Evolutionary conservation across 331 rosid genomes (phyloP).

Genomic region (Acacia pycnantha): DNA sequence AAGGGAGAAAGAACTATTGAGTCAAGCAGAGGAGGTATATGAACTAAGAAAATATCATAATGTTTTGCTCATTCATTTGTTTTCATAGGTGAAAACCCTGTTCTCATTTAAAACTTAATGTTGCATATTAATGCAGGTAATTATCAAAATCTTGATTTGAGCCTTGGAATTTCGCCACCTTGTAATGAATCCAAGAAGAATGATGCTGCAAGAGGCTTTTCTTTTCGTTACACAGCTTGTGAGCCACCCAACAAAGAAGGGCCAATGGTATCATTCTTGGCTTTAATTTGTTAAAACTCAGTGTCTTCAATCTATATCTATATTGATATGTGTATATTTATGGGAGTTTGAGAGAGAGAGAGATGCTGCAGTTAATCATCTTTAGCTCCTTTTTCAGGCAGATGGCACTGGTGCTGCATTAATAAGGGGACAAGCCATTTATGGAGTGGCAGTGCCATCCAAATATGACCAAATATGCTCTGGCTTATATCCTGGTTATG

Average conservation of each 20-base stretch:
- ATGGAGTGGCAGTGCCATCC: constrained; percentile 3
- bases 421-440: constrained; percentile 15
- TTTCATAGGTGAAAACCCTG: not conserved
- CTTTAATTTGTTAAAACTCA: not conserved
- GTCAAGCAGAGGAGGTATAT: constrained; percentile 33
- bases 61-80: not conserved
- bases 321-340: not conserved
- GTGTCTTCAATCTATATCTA: not conserved
- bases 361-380: not conserved
- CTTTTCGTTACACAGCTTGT: not conserved
- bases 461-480: not conserved
- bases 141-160: constrained; percentile 62
- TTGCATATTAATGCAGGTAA: constrained; percentile 37
- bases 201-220: constrained; percentile 1
- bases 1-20: constrained; percentile 35
- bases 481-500: not conserved
- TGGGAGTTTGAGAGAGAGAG: not conserved
- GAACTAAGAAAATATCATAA: constrained; percentile 19
- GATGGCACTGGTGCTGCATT: not conserved
- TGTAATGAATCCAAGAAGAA: constrained; percentile 22
- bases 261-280: constrained; percentile 25
- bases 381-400: not conserved
- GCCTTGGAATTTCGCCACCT: constrained; percentile 64
- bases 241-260: not conserved
- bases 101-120: not conserved